Evolutionary conservation across 106 monocot genomes (phyloP).

Genomic region (Narthecium ossifragum): DNA sequence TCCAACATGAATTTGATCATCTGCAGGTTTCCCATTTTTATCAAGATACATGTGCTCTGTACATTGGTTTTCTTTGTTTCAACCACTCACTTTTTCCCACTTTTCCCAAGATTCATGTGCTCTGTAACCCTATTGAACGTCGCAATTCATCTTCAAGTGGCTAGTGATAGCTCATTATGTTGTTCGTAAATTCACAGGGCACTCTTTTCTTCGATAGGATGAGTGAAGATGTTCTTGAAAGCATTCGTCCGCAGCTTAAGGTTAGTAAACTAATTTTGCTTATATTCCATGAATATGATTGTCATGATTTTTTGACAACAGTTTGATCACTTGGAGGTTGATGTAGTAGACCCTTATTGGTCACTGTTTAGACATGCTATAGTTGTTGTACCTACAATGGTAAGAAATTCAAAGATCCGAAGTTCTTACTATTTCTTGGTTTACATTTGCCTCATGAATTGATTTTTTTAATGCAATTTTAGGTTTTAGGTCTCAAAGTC

Average conservation of each 20-base stretch:
- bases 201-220: constrained; percentile 91
- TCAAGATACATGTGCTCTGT: not conserved
- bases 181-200: constrained; percentile 45
- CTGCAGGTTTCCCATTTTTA: constrained; percentile 42
- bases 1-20: constrained; percentile 99
- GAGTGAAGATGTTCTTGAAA: constrained; percentile 69
- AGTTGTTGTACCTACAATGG: too few species aligned
- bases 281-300: not conserved
- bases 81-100: too few species aligned
- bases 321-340: not conserved
- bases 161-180: too few species aligned
- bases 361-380: not conserved
- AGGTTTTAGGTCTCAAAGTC: too few species aligned
- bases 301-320: not conserved
- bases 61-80: too few species aligned
- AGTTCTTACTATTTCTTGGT: not conserved
- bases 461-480: too few species aligned
- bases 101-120: too few species aligned
- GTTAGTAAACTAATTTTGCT: constrained; percentile 12
- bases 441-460: not conserved
- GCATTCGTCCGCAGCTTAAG: constrained; percentile 46
- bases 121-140: too few species aligned
- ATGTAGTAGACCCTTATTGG: not conserved
- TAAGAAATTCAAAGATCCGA: too few species aligned
- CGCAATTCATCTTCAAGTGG: too few species aligned